Base-by-base conservation (phyloP, 2,329 filamentous ascomycete genomes). In the Exophiala phaeomuriformis region DNA sequence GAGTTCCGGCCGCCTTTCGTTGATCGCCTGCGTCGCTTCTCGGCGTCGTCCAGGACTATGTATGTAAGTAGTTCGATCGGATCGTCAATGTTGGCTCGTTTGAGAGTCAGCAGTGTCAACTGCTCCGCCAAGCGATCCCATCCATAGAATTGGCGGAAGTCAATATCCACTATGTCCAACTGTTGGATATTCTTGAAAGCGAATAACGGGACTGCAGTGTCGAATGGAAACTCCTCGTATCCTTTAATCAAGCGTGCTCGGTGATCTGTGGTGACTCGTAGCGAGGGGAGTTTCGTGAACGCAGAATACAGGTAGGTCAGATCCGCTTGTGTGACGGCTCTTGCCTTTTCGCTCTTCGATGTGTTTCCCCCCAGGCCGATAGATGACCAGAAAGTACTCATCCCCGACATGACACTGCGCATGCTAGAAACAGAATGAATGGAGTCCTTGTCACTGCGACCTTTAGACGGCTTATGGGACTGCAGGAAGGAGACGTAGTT, bases 191-290 rank as follows among this genome's bases (percentile, higher is more conserved):
- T 98, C 73, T 98, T 97, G 80, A 98, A 97, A 5, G 88, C 87
- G 69, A 95, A 86, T n/a, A 98, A 77, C 19, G 93, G 93, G 31
- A 98, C 93, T 19, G 93, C 93, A 28, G 89, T 95, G 70, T 98
- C 93, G 69, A 97, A 96, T 2, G 93, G 93, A 63, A 97, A 98
- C 70, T 96, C 91, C 70, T 98, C 93, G 67, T 93, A 97, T 30
- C 91, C 91, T 61, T 85, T 81, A 63, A 98, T 96, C 57, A 96
- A 76, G 49, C 86, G 84, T 46, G 91, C 90, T 62, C 89, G 87
- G 75, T 90, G 90, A 70, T 98, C 93, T n/a, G 90, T 90, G 30
- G 90, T 84, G 51, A 98, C 77, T 60, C 86, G 84, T 59, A 98
- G 76, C 66, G 88, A 95, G 0, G 93, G 93, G 41, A 98, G 95